Evolutionary conservation across 2,329 filamentous ascomycete genomes (phyloP), one percentile per base, ranked within the genome.

Genomic region (Hypoxylon sp.): DNA sequence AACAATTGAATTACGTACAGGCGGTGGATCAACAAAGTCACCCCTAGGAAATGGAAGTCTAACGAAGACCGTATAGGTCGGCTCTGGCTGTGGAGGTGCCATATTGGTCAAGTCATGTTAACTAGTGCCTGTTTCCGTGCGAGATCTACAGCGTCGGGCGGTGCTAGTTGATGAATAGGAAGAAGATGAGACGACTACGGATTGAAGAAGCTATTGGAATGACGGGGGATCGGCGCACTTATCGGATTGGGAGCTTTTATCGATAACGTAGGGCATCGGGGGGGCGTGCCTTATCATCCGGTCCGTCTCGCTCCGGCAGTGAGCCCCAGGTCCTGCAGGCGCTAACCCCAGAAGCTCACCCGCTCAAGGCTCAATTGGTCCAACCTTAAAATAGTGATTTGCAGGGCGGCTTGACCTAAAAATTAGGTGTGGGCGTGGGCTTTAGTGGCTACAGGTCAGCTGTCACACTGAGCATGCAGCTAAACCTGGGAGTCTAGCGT

Each of bases 21-120:
- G 90, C 50, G 93, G 92, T 63, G 96, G 96, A 80, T 99, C 95
- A 68, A 94, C 87, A 81, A 99, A 99, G 75, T 92, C 89, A 43
- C 92, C 91, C 62, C 96, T 88, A 36, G 91, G 88, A 75, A 97
- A 97, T 23, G 96, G 96, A n/a, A 98, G 87, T 69, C 94, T 88
- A 70, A 99, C 88, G 75, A 97, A 93, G 65, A 97, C 90, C 13
- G 93, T 97, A 78, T 88, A 90, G 36, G 79, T 84, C 46, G 86
- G 85, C 59, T 88, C 85, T 81, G 87, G 49, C 21, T 73, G 69
- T 61, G 65, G 57, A 56, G 74, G 74, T 34, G 75, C 72, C 74
- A 77, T 73, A 14, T 69, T 45, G 51, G 50, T 69, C 63, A 71
- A 66, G 58, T 67, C 63, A 69, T 75, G 48, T 45, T 72, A 66